Evolutionary conservation across 2,329 filamentous ascomycete genomes (phyloP).

Genomic region (Echinosphaeria canescens): DNA sequence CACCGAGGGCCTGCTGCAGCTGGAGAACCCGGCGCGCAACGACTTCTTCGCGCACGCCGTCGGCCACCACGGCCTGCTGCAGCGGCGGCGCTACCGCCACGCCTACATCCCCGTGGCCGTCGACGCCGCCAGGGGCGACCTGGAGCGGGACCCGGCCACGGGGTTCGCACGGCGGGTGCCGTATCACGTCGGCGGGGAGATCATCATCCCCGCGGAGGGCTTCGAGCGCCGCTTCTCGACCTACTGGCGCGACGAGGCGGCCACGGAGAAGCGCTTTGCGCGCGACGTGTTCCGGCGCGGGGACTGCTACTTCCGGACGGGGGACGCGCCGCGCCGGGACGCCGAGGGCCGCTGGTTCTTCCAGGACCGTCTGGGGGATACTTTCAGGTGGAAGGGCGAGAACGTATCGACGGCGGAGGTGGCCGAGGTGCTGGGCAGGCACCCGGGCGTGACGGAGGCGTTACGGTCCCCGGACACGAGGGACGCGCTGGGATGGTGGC

Average conservation of each 20-base stretch:
- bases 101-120: constrained; percentile 43
- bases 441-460: constrained; percentile 36
- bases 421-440: constrained; percentile 35
- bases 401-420: constrained; percentile 49
- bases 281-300: constrained; percentile 42
- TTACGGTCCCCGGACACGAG: constrained; percentile 41
- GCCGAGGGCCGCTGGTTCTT: constrained; percentile 47
- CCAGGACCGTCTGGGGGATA: constrained; percentile 48
- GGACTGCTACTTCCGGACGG: constrained; percentile 46
- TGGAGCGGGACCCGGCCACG: constrained; percentile 41
- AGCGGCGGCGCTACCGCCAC: constrained; percentile 27
- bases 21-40: constrained; percentile 37
- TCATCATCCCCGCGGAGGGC: constrained; percentile 36
- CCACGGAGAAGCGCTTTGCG: constrained; percentile 44
- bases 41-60: constrained; percentile 42
- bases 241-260: constrained; percentile 46
- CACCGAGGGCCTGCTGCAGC: constrained; percentile 45
- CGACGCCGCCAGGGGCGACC: constrained; percentile 44
- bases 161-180: constrained; percentile 41
- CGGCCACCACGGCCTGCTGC: constrained; percentile 46
- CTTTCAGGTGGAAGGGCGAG: constrained; percentile 54
- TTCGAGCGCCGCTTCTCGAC: constrained; percentile 38
- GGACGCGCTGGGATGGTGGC: constrained; percentile 45
- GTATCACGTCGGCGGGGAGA: constrained; percentile 54
- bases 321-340: constrained; percentile 41